Conservation (phyloP, 2,329 filamentous ascomycete genomes). For the Hyphodiscus sp. region DNA sequence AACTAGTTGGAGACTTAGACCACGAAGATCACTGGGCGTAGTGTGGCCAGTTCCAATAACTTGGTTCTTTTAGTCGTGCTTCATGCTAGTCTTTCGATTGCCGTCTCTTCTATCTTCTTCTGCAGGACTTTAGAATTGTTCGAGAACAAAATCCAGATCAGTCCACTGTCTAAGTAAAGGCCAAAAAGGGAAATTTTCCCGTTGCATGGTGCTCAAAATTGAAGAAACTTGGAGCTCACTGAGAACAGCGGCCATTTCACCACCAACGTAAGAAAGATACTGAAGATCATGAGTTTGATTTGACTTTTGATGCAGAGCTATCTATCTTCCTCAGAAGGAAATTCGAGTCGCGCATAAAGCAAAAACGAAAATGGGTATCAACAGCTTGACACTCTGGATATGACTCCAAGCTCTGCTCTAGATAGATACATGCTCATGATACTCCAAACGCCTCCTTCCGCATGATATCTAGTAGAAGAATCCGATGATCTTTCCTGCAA, state of each 20-base stretch:
- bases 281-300: conserved; percentile 27
- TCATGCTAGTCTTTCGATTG: no score
- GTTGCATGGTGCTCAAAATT: no score
- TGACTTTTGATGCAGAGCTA: conserved; percentile 29
- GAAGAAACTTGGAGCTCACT: neutral
- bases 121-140: neutral
- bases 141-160: neutral
- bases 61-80: no score
- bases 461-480: conserved; percentile 82
- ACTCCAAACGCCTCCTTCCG: conserved; percentile 22
- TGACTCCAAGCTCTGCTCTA: conserved; percentile 18
- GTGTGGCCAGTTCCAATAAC: no score
- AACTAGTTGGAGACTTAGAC: no score
- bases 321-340: conserved; percentile 23
- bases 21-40: no score
- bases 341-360: conserved; percentile 19
- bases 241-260: neutral
- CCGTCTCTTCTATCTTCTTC: neutral
- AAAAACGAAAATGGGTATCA: conserved; percentile 26
- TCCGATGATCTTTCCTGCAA: conserved; percentile 97
- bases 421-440: conserved; percentile 29
- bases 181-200: no score
- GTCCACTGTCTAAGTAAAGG: neutral
- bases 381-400: conserved; percentile 12
- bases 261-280: neutral